Percentiles rank a stretch among this genome's conserved stretches.
Evolutionary conservation across 768 basidiomycete genomes (phyloP).

Genomic region (Tremella yokohamensis): DNA sequence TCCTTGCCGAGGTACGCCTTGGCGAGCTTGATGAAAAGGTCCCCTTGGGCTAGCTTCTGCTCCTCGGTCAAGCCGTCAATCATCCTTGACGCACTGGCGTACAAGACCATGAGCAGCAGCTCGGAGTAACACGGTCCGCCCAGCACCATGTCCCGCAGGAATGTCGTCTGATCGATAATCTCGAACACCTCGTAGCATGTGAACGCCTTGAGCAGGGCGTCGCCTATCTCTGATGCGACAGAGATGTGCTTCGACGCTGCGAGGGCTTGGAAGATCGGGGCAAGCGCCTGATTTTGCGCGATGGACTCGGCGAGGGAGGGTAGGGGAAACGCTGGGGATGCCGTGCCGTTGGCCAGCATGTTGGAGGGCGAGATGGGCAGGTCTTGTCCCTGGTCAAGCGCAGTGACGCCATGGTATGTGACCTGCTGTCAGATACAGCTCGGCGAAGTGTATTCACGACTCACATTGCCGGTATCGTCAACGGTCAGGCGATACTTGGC

Average conservation of each 20-base stretch:
- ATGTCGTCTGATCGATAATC: slow-evolving; percentile 10
- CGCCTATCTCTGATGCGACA: slow-evolving; percentile 18
- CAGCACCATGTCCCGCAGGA: slow-evolving; percentile 19
- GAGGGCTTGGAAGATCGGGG: slow-evolving; percentile 17
- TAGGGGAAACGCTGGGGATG: background rate
- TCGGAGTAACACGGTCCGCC: slow-evolving; percentile 16
- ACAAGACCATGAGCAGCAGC: slow-evolving; percentile 19
- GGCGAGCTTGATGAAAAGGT: slow-evolving; percentile 18
- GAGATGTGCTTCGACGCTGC: slow-evolving; percentile 20
- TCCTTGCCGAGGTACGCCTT: slow-evolving; percentile 17
- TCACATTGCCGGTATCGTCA: slow-evolving; percentile 15
- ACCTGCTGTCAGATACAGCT: background rate
- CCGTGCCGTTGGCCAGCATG: background rate
- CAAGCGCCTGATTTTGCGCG: slow-evolving; percentile 12
- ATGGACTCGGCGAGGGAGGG: slow-evolving; percentile 11
- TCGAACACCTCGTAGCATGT: slow-evolving; percentile 16
- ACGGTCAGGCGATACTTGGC: slow-evolving; percentile 10
- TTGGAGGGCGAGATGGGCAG: background rate
- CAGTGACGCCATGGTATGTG: slow-evolving; percentile 4
- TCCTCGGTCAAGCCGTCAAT: slow-evolving; percentile 17
- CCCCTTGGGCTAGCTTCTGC: slow-evolving; percentile 10
- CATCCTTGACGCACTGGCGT: slow-evolving; percentile 16
- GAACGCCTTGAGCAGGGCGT: slow-evolving; percentile 12
- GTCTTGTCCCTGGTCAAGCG: background rate
- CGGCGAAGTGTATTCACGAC: background rate